Conservation (phyloP, 345 rosid genomes). For the Brassica incana region DNA sequence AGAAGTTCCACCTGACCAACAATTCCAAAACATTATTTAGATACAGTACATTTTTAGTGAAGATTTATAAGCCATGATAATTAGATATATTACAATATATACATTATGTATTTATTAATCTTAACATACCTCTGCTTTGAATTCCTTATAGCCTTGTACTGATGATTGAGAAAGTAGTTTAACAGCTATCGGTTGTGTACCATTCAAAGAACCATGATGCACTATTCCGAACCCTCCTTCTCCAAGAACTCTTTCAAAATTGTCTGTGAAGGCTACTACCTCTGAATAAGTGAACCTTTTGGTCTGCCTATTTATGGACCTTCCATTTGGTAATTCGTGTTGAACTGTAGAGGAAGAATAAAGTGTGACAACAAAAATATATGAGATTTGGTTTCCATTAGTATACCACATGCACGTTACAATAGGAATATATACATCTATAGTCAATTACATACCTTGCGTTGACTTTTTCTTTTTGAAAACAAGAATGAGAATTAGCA, state of each 20-base stretch:
- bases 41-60: background rate
- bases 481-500: background rate
- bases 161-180: background rate
- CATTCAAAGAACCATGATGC: background rate
- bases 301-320: no score
- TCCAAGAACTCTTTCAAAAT: background rate
- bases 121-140: slow-evolving; percentile 8
- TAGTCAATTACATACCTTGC: no score
- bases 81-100: background rate
- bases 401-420: no score
- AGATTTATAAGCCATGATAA: background rate
- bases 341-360: no score
- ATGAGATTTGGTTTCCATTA: no score
- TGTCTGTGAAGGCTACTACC: no score
- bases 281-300: no score
- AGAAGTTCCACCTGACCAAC: slow-evolving; percentile 31
- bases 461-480: no score
- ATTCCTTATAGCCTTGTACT: background rate
- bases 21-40: background rate
- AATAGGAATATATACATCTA: no score
- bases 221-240: background rate
- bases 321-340: no score
- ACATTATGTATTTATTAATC: background rate
- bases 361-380: no score
- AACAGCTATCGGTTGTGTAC: background rate